Percentiles rank a stretch among this genome's conserved stretches.
Evolutionary conservation across 202 grass and related monocot species (phyloP).

Genomic region (Tripidium arundinaceum): DNA sequence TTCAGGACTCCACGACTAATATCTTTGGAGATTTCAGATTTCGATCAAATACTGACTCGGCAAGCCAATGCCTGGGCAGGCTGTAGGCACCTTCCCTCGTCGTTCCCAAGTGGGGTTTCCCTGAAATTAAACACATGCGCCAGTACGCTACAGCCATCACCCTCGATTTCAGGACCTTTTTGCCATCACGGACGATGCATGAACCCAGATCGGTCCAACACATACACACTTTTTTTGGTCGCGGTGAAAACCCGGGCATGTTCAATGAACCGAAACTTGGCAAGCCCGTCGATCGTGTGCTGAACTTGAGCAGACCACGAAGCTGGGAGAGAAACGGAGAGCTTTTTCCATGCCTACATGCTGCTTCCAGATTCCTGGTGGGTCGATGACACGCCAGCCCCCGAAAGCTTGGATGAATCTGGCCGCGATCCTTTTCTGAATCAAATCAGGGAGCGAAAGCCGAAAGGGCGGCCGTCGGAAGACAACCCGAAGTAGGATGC

Average conservation of each 20-base stretch:
- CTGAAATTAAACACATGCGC: neutral
- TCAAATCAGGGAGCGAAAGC: neutral
- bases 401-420: conserved; percentile 20
- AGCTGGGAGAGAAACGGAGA: neutral
- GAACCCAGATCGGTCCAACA: neutral
- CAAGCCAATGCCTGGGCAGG: neutral
- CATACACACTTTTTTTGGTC: too few relatives aligned
- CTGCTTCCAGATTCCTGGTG: neutral
- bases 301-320: neutral
- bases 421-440: conserved; percentile 7
- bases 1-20: neutral
- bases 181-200: neutral
- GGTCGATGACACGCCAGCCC: neutral
- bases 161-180: neutral
- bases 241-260: conserved; percentile 15
- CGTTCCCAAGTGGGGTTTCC: neutral
- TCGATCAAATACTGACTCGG: neutral
- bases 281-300: neutral
- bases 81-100: neutral
- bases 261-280: conserved; percentile 29
- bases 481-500: conserved; percentile 10
- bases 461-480: neutral
- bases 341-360: neutral
- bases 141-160: neutral
- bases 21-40: neutral